These are phyloP conservation scores for Hemerocallis citrina DNA, from an alignment of 106 monocot genomes.

Conservation along the genomic window DNA sequence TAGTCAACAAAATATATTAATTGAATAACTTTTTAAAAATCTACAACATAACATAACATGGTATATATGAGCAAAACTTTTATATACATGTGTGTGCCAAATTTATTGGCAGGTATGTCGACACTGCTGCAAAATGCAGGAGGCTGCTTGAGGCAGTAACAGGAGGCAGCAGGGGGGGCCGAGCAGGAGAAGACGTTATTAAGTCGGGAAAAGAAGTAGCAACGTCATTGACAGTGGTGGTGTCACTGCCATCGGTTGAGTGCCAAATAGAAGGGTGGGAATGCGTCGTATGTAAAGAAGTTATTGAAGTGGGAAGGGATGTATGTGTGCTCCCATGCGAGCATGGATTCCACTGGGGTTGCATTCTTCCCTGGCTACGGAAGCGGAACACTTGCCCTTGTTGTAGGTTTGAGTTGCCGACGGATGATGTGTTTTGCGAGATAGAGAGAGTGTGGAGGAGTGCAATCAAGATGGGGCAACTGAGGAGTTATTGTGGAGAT, in stretches of 20 bases:
- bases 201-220: conserved; percentile 15
- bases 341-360: conserved; percentile 80
- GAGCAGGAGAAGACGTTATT: not conserved
- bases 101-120: conserved; percentile 20
- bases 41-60: too few relatives aligned
- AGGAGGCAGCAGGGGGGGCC: not conserved
- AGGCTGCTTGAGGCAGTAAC: conserved; percentile 22
- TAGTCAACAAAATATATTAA: too few relatives aligned
- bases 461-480: conserved; percentile 17
- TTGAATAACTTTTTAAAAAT: too few relatives aligned
- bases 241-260: conserved; percentile 43
- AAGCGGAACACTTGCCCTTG: conserved; percentile 81
- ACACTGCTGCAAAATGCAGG: conserved; percentile 29
- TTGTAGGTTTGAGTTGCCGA: conserved; percentile 73
- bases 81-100: too few relatives aligned
- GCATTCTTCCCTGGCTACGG: conserved; percentile 63
- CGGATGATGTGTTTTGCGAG: conserved; percentile 68
- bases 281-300: conserved; percentile 78
- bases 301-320: conserved; percentile 41
- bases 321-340: conserved; percentile 71
- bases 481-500: too few relatives aligned
- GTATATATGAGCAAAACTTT: too few relatives aligned
- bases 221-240: conserved; percentile 38
- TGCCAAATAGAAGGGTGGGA: conserved; percentile 14
- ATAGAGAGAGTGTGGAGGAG: conserved; percentile 65